Percentiles rank a stretch among this genome's conserved stretches.
phyloP scores from a whole-genome alignment of 805 yeast species.

The Cyberlindnera bimundalis region DNA sequence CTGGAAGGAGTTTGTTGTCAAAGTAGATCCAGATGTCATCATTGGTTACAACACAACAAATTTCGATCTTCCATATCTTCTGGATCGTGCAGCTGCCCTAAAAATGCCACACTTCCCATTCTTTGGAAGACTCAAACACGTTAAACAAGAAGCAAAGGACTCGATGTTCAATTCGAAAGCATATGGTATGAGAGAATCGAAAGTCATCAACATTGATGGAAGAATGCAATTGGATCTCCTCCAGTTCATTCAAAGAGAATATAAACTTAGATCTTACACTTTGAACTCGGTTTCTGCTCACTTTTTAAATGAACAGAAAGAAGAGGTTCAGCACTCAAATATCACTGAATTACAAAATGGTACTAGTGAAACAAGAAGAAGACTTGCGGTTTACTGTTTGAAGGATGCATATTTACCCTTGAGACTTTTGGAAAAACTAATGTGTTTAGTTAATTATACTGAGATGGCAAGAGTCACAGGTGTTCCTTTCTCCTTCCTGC shows the following conservation, averaged over 20 bases:
- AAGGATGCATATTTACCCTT: slow-evolving; percentile 94
- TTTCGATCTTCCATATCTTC: slow-evolving; percentile 89
- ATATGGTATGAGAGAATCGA: slow-evolving; percentile 92
- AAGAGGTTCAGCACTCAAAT: slow-evolving; percentile 96
- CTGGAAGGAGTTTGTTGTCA: slow-evolving; percentile 84
- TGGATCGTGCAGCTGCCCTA: slow-evolving; percentile 82
- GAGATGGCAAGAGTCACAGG: slow-evolving; percentile 99
- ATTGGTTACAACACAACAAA: slow-evolving; percentile 95
- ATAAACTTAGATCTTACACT: slow-evolving; percentile 90
- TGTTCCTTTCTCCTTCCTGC: slow-evolving; percentile 87
- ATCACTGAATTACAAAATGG: slow-evolving; percentile 95
- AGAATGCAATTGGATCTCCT: slow-evolving; percentile 91
- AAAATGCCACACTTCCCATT: slow-evolving; percentile 67
- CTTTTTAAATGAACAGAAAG: slow-evolving; percentile 92
- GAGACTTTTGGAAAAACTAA: slow-evolving; percentile 82
- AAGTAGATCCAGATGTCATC: slow-evolving; percentile 91
- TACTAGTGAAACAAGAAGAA: slow-evolving; percentile 83
- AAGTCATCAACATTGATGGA: slow-evolving; percentile 90
- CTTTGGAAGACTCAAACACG: slow-evolving; percentile 70
- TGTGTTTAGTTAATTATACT: slow-evolving; percentile 95
- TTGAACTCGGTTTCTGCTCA: slow-evolving; percentile 93
- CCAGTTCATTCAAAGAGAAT: slow-evolving; percentile 92
- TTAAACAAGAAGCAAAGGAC: slow-evolving; percentile 76
- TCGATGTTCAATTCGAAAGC: slow-evolving; percentile 90
- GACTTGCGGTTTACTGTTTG: slow-evolving; percentile 94